phyloP scores from a whole-genome alignment of 2,329 filamentous ascomycete species.

The Tolypocladium sp. region DNA sequence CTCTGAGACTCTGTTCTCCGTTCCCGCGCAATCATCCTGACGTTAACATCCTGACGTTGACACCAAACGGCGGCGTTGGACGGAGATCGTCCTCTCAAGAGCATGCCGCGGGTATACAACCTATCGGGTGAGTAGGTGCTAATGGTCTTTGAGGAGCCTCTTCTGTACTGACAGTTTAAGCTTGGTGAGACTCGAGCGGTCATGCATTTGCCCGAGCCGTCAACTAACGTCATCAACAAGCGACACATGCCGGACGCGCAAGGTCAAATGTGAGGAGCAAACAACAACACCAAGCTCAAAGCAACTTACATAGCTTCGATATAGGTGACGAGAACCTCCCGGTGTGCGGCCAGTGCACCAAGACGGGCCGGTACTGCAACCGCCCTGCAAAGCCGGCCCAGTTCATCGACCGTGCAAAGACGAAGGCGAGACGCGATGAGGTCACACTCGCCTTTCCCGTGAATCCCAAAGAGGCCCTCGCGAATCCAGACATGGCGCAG shows the following conservation, averaged over 20 bases:
- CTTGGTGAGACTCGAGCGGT: background rate
- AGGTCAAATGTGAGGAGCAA: slow-evolving; percentile 21
- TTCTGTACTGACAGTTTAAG: background rate
- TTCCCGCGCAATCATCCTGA: too few relatives aligned
- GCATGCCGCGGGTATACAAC: background rate
- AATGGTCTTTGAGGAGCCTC: background rate
- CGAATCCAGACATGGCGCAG: slow-evolving; percentile 18
- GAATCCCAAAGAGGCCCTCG: slow-evolving; percentile 18
- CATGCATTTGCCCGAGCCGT: too few relatives aligned
- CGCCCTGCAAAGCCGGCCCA: slow-evolving; percentile 12
- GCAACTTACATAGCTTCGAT: background rate
- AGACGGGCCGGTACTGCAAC: slow-evolving; percentile 23
- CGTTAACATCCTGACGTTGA: too few relatives aligned
- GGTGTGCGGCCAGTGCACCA: slow-evolving; percentile 21
- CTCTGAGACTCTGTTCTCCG: too few relatives aligned
- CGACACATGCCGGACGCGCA: slow-evolving; percentile 27
- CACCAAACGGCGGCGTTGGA: too few relatives aligned
- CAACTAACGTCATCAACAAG: slow-evolving; percentile 9
- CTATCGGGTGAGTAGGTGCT: background rate
- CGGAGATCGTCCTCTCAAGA: too few relatives aligned
- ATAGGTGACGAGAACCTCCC: slow-evolving; percentile 22
- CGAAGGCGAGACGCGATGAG: background rate
- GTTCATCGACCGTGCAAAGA: slow-evolving; percentile 3
- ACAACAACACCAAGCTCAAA: background rate
- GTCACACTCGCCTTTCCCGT: slow-evolving; percentile 1